phyloP scores from a whole-genome alignment of 192 early-diverging fungal species.

The Dissophora globulifera region DNA sequence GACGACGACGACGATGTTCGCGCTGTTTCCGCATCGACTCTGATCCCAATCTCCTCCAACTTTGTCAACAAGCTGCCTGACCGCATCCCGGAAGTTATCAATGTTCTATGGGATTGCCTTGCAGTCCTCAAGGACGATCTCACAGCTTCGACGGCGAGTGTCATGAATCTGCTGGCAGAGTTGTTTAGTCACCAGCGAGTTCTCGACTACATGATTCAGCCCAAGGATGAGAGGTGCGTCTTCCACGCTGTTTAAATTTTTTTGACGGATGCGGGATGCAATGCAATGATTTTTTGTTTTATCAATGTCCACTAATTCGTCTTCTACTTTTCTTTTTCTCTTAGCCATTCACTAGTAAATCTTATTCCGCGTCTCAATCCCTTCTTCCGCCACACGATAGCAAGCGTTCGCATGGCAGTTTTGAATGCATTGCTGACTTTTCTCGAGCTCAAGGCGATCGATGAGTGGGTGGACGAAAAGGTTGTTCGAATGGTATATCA shows the following conservation, averaged over 20 bases:
- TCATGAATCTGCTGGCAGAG: conserved; percentile 92
- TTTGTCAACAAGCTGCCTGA: conserved; percentile 75
- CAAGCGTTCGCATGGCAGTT: conserved; percentile 84
- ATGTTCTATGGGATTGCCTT: conserved; percentile 89
- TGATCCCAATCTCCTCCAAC: conserved; percentile 86
- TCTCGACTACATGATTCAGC: conserved; percentile 61
- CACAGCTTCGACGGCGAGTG: conserved; percentile 88
- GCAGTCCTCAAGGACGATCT: conserved; percentile 90
- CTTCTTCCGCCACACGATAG: conserved; percentile 95
- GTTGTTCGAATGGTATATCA: conserved; percentile 87
- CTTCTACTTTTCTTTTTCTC: neutral
- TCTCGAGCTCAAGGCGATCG: conserved; percentile 61
- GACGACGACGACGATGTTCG: conserved; percentile 96
- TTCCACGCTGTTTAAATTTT: conserved; percentile 1
- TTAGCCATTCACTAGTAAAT: conserved; percentile 63
- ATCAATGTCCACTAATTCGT: neutral
- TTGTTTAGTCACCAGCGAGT: conserved; percentile 73
- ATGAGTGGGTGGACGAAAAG: conserved; percentile 75
- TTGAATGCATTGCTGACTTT: conserved; percentile 84
- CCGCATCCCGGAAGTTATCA: conserved; percentile 79
- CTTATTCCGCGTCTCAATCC: conserved; percentile 90
- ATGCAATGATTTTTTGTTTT: neutral
- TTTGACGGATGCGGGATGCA: neutral
- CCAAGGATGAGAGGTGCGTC: conserved; percentile 35
- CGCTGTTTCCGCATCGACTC: conserved; percentile 87